Percentiles rank a stretch among this genome's conserved stretches.
phyloP scores from a whole-genome alignment of 2,329 filamentous ascomycete species.

The Fusarium metavorans region DNA sequence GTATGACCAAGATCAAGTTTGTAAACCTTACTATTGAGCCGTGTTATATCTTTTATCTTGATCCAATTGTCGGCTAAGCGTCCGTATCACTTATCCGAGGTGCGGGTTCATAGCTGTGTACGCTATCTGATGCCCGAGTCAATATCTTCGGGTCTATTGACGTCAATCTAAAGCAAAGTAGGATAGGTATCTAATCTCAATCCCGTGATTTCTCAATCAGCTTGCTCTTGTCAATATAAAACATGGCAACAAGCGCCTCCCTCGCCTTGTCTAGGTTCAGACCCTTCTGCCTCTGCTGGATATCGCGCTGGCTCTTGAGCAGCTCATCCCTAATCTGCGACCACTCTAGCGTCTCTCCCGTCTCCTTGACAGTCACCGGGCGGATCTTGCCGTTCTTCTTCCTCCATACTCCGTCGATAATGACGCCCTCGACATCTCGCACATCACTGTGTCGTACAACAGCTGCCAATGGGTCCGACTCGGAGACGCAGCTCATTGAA shows the following conservation, averaged over 20 bases:
- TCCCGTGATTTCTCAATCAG: neutral
- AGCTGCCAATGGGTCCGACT: constrained; percentile 13
- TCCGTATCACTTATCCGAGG: neutral
- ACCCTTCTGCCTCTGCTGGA: constrained; percentile 10
- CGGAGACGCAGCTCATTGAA: constrained; percentile 8
- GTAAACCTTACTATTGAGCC: neutral
- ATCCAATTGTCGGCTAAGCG: neutral
- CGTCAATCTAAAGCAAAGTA: neutral
- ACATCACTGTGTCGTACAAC: constrained; percentile 12
- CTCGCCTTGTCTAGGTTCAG: constrained; percentile 14
- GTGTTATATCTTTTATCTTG: neutral
- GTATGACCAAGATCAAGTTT: neutral
- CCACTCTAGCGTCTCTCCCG: constrained; percentile 8
- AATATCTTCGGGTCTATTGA: neutral
- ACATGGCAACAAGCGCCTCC: constrained; percentile 12
- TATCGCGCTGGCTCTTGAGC: constrained; percentile 11
- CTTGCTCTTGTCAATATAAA: constrained; percentile 14
- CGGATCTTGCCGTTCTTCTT: constrained; percentile 15
- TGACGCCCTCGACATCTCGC: constrained; percentile 14
- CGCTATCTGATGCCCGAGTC: neutral
- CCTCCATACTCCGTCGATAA: constrained; percentile 17
- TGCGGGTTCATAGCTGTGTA: neutral
- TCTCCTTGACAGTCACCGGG: constrained; percentile 8
- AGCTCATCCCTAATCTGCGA: constrained; percentile 3
- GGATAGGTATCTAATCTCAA: neutral